Evolutionary conservation across 202 grass and related monocot genomes (phyloP).

Genomic region (Bolboschoenoplectus hybrid): DNA sequence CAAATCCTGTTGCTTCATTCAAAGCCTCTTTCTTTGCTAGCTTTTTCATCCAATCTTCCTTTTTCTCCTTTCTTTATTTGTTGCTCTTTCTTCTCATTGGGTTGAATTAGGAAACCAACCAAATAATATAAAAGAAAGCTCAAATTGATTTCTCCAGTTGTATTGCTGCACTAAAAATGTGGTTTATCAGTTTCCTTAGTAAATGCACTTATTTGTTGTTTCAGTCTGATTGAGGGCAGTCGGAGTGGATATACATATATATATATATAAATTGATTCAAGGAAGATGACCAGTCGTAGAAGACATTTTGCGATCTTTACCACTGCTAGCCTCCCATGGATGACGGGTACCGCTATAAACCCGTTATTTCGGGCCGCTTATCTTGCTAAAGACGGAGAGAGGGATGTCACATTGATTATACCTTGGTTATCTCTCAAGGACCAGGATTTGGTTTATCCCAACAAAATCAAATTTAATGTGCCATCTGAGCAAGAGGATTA

Average conservation of each 20-base stretch:
- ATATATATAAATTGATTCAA: neutral
- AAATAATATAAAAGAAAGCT: no score
- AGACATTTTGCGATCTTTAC: slow-evolving; percentile 87
- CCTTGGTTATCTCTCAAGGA: slow-evolving; percentile 79
- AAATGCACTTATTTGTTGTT: neutral
- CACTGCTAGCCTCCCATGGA: slow-evolving; percentile 94
- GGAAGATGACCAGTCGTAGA: slow-evolving; percentile 25
- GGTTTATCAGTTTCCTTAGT: neutral
- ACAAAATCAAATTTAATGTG: slow-evolving; percentile 61
- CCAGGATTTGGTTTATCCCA: slow-evolving; percentile 88
- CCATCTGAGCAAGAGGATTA: slow-evolving; percentile 71
- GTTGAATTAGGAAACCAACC: no score
- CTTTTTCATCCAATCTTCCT: no score
- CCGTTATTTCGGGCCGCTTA: slow-evolving; percentile 75
- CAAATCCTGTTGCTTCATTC: neutral
- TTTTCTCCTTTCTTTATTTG: no score
- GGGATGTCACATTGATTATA: slow-evolving; percentile 79
- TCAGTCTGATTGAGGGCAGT: neutral
- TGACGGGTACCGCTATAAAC: slow-evolving; percentile 90
- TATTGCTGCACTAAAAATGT: no score
- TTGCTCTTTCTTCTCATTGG: no score
- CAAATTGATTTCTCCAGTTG: no score
- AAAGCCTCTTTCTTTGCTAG: neutral
- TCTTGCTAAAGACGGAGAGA: slow-evolving; percentile 66
- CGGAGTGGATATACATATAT: neutral